Percentiles rank a stretch among this genome's conserved stretches.
These are phyloP conservation scores for Fistulifera solaris DNA, from an alignment of 108 stramenopile species.

Conservation along the genomic window DNA sequence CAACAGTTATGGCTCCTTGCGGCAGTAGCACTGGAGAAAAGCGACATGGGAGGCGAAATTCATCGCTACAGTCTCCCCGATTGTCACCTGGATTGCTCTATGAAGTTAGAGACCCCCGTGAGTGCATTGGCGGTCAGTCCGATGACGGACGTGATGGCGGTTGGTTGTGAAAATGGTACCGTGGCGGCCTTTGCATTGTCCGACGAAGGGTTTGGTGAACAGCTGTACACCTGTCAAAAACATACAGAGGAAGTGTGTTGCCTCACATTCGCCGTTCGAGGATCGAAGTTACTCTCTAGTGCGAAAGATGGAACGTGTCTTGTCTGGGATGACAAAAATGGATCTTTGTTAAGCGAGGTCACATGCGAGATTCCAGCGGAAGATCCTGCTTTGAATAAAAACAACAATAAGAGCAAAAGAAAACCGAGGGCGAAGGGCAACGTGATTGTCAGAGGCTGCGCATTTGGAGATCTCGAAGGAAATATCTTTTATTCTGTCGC, in stretches of 20 bases:
- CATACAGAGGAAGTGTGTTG: constrained; percentile 68
- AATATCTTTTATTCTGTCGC: constrained; percentile 61
- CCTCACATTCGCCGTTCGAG: constrained; percentile 45
- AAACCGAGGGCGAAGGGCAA: constrained; percentile 19
- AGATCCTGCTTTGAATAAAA: too few relatives aligned
- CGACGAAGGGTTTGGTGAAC: constrained; percentile 15
- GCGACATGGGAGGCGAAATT: constrained; percentile 20
- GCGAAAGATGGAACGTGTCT: constrained; percentile 82
- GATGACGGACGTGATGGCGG: constrained; percentile 35
- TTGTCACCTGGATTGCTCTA: constrained; percentile 3
- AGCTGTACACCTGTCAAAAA: constrained; percentile 23
- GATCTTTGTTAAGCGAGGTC: constrained; percentile 16
- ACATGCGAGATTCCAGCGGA: constrained; percentile 44
- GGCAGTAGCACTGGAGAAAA: too few relatives aligned
- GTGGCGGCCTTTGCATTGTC: constrained; percentile 39
- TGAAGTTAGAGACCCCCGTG: constrained; percentile 11
- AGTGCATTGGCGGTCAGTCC: constrained; percentile 33
- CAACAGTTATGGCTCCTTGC: too few relatives aligned
- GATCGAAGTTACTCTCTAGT: constrained; percentile 28
- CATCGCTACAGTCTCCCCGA: constrained; percentile 26
- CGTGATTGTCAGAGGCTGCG: constrained; percentile 71
- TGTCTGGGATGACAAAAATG: constrained; percentile 36
- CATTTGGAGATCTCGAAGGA: constrained; percentile 76
- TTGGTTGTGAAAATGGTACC: constrained; percentile 73
- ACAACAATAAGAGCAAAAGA: too few relatives aligned